Conservation (phyloP, 108 stramenopile genomes). For the Parmales sp. region DNA sequence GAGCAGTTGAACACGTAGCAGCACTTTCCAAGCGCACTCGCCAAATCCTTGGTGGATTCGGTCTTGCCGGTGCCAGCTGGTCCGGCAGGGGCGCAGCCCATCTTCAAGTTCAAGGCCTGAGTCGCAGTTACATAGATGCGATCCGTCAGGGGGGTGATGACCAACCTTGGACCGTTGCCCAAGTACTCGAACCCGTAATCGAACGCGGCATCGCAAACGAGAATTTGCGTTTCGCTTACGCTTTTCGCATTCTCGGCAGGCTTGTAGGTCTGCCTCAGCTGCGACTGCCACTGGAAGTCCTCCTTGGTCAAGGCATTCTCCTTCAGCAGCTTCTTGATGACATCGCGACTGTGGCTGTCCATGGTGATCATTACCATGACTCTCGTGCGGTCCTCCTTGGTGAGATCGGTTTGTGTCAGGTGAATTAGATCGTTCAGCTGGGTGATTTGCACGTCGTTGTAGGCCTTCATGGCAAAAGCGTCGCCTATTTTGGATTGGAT, state of each 20-base stretch:
- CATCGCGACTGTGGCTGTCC: slow-evolving; percentile 66
- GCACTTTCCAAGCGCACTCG: slow-evolving; percentile 48
- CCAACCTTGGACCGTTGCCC: slow-evolving; percentile 53
- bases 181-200: slow-evolving; percentile 63
- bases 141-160: slow-evolving; percentile 62
- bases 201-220: slow-evolving; percentile 45
- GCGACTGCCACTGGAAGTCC: slow-evolving; percentile 70
- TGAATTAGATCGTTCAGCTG: slow-evolving; percentile 60
- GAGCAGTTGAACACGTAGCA: slow-evolving; percentile 56
- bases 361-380: slow-evolving; percentile 75
- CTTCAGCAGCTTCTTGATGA: slow-evolving; percentile 55
- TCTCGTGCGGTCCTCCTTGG: slow-evolving; percentile 56
- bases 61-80: slow-evolving; percentile 65
- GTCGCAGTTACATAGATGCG: slow-evolving; percentile 66
- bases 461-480: slow-evolving; percentile 34
- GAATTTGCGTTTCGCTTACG: background rate
- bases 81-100: slow-evolving; percentile 55
- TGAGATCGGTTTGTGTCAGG: slow-evolving; percentile 52
- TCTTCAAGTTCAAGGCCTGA: slow-evolving; percentile 57
- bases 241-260: background rate
- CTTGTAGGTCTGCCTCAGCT: slow-evolving; percentile 67
- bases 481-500: no score
- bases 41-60: slow-evolving; percentile 59
- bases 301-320: slow-evolving; percentile 31
- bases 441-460: slow-evolving; percentile 42